phyloP scores from a whole-genome alignment of 192 early-diverging fungal genomes.

The Coemansia sp. region DNA sequence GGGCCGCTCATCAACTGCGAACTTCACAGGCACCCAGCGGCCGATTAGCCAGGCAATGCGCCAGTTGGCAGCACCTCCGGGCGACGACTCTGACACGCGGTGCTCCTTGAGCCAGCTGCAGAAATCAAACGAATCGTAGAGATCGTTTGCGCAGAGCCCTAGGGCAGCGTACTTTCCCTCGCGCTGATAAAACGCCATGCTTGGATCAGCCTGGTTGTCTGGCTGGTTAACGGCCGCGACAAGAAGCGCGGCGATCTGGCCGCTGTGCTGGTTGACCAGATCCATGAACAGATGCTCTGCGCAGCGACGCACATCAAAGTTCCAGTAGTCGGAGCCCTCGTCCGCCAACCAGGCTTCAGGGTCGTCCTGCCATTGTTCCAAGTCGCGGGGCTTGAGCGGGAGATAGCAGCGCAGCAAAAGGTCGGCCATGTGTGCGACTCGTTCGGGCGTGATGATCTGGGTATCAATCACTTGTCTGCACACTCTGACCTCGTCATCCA shows the following conservation, averaged over 20 bases:
- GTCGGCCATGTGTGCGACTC: constrained; percentile 66
- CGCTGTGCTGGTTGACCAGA: constrained; percentile 60
- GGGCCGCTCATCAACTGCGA: constrained; percentile 60
- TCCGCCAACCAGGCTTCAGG: constrained; percentile 82
- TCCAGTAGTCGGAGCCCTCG: constrained; percentile 84
- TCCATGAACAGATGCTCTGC: constrained; percentile 83
- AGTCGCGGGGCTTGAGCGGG: constrained; percentile 65
- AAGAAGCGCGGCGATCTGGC: constrained; percentile 23
- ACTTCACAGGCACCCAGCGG: constrained; percentile 83
- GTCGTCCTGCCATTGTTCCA: constrained; percentile 78
- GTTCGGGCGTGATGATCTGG: constrained; percentile 68
- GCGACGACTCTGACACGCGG: constrained; percentile 22
- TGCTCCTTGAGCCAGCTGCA: constrained; percentile 70
- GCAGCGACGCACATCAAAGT: constrained; percentile 73
- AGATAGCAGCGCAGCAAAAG: constrained; percentile 75
- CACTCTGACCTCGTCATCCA: constrained; percentile 53
- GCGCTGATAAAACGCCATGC: constrained; percentile 5
- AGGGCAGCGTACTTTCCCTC: constrained; percentile 69
- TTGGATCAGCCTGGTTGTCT: neutral
- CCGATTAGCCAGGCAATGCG: constrained; percentile 82
- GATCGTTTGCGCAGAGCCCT: constrained; percentile 76
- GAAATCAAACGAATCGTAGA: constrained; percentile 82
- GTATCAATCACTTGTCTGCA: constrained; percentile 60
- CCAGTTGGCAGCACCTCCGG: constrained; percentile 55
- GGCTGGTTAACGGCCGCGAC: constrained; percentile 19